Conservation (phyloP, 2,329 filamentous ascomycete species). For the Curvularia sp. region DNA sequence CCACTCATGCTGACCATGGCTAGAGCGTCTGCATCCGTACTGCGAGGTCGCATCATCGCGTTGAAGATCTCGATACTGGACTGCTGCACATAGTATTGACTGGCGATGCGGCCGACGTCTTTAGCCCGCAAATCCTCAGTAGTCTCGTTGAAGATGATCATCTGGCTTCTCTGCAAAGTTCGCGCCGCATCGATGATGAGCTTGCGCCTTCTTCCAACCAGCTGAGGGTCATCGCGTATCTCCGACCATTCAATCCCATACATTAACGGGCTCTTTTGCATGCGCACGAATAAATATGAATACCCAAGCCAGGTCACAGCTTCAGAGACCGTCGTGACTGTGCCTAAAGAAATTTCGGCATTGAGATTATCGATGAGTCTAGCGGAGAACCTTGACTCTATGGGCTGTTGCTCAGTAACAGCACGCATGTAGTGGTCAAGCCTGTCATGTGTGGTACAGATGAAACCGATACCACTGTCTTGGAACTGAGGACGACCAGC, state of each 20-base stretch:
- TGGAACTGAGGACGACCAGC: slow-evolving; percentile 97
- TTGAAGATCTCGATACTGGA: slow-evolving; percentile 97
- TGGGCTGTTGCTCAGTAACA: slow-evolving; percentile 94
- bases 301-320: slow-evolving; percentile 98
- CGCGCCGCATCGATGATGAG: slow-evolving; percentile 88
- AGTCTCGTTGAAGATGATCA: slow-evolving; percentile 97
- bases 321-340: slow-evolving; percentile 91
- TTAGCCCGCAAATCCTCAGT: slow-evolving; percentile 94
- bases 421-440: slow-evolving; percentile 89
- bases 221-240: slow-evolving; percentile 82
- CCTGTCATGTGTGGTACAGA: slow-evolving; percentile 95
- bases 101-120: slow-evolving; percentile 94
- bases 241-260: slow-evolving; percentile 98
- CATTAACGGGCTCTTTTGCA: slow-evolving; percentile 87
- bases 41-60: slow-evolving; percentile 83
- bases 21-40: slow-evolving; percentile 89
- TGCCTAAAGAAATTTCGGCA: slow-evolving; percentile 90
- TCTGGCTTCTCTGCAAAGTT: slow-evolving; percentile 89
- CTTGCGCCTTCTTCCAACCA: slow-evolving; percentile 84
- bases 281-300: slow-evolving; percentile 95
- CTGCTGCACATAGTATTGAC: slow-evolving; percentile 95
- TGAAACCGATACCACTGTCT: slow-evolving; percentile 97
- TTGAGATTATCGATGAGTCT: slow-evolving; percentile 97
- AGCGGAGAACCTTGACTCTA: slow-evolving; percentile 93
- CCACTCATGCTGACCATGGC: slow-evolving; percentile 98